Evolutionary conservation across 768 basidiomycete genomes (phyloP).

Genomic region (Mycena kentingensis): DNA sequence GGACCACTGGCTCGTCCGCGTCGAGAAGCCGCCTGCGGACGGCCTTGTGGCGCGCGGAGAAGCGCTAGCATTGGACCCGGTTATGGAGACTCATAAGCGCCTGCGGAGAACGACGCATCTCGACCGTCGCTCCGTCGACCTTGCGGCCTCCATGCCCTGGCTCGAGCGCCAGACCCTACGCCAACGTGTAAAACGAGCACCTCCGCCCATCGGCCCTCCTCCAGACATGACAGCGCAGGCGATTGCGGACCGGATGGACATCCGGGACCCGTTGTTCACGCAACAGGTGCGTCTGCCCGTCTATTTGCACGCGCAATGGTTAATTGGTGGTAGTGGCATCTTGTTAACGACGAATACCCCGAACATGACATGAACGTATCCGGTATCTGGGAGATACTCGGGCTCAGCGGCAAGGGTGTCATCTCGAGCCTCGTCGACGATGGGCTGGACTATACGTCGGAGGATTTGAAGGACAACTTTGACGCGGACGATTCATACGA

Average conservation of each 20-base stretch:
- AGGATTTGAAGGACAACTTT: slow-evolving; percentile 89
- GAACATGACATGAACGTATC: slow-evolving; percentile 93
- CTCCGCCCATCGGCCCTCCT: slow-evolving; percentile 54
- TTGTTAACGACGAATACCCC: slow-evolving; percentile 83
- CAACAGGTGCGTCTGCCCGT: no score
- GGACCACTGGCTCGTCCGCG: slow-evolving; percentile 78
- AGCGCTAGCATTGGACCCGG: slow-evolving; percentile 40
- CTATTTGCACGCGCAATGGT: no score
- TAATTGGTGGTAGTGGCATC: no score
- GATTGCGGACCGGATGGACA: slow-evolving; percentile 61
- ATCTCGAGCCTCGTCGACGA: slow-evolving; percentile 92
- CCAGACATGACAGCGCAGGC: slow-evolving; percentile 42
- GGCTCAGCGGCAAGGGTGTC: slow-evolving; percentile 84
- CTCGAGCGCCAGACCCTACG: slow-evolving; percentile 66
- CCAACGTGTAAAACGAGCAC: slow-evolving; percentile 72
- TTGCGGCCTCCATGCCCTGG: slow-evolving; percentile 60
- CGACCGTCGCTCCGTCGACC: slow-evolving; percentile 44
- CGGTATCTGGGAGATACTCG: slow-evolving; percentile 80
- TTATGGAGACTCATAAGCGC: slow-evolving; percentile 50
- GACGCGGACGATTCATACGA: slow-evolving; percentile 88
- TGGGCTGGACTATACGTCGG: slow-evolving; percentile 86
- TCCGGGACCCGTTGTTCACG: slow-evolving; percentile 80
- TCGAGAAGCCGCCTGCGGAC: slow-evolving; percentile 38
- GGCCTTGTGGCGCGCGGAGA: slow-evolving; percentile 36
- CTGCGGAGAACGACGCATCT: slow-evolving; percentile 40